Percentiles rank a stretch among this genome's conserved stretches.
Evolutionary conservation across 768 basidiomycete species (phyloP).

Genomic region (Rhodotorula taiwanensis): DNA sequence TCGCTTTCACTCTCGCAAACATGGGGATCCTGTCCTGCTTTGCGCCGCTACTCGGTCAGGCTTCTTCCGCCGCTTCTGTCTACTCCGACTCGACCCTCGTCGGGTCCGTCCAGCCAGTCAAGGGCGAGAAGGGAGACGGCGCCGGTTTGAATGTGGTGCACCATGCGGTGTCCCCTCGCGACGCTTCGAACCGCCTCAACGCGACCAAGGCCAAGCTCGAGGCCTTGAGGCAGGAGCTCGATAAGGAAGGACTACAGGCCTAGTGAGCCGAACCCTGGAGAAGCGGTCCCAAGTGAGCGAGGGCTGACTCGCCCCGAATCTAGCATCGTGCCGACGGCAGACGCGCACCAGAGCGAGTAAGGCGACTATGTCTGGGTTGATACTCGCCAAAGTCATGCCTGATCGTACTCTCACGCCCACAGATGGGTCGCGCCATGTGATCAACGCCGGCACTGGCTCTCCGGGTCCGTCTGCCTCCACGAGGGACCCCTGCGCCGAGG

Average conservation of each 20-base stretch:
- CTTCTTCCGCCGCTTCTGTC: not conserved
- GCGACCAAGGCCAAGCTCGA: not conserved
- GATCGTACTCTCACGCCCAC: not conserved
- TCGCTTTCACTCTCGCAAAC: not conserved
- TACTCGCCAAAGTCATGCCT: not conserved
- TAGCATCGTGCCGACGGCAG: slow-evolving; percentile 33
- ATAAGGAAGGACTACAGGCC: not conserved
- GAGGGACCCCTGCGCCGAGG: not conserved
- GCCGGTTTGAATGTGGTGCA: not conserved
- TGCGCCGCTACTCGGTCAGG: not conserved
- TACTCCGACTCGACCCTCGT: not conserved
- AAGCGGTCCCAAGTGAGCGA: too few species aligned
- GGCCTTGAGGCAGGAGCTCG: not conserved
- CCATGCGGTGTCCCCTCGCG: not conserved
- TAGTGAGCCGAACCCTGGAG: slow-evolving; percentile 2
- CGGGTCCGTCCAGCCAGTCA: not conserved
- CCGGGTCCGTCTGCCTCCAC: slow-evolving; percentile 17
- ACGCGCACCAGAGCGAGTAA: slow-evolving; percentile 28
- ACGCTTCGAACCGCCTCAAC: not conserved
- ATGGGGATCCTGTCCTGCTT: slow-evolving; percentile 9
- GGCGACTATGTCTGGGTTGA: not conserved
- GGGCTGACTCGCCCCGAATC: too few species aligned
- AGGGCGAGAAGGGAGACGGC: not conserved
- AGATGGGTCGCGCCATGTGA: slow-evolving; percentile 35
- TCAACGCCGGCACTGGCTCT: slow-evolving; percentile 24